These are phyloP conservation scores for Achaetomiella virescens DNA, from an alignment of 495 filamentous ascomycete genomes.

Conservation along the genomic window DNA sequence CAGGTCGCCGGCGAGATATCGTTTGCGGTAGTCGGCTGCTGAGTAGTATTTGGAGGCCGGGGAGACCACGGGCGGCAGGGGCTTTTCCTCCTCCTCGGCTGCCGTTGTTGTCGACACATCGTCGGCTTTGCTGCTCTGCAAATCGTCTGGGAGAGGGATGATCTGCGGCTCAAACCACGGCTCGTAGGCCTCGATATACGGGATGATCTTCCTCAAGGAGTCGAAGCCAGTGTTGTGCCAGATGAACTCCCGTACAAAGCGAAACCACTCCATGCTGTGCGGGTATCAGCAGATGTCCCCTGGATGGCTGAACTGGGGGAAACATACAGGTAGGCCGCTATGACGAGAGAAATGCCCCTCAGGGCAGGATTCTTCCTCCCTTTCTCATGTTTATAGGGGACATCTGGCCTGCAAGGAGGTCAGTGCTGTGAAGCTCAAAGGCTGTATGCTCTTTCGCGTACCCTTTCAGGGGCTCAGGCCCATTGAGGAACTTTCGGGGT, in stretches of 20 bases:
- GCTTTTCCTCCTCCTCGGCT: constrained; percentile 8
- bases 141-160: constrained; percentile 43
- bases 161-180: constrained; percentile 75
- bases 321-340: constrained; percentile 24
- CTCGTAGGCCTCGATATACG: constrained; percentile 53
- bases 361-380: constrained; percentile 23
- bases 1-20: constrained; percentile 57
- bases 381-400: constrained; percentile 25
- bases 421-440: neutral
- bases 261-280: constrained; percentile 30
- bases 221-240: constrained; percentile 72
- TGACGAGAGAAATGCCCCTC: constrained; percentile 21
- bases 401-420: constrained; percentile 21
- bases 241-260: constrained; percentile 23
- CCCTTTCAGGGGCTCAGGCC: constrained; percentile 15
- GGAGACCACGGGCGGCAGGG: constrained; percentile 12
- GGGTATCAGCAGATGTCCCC: constrained; percentile 1
- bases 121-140: neutral
- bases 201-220: constrained; percentile 47
- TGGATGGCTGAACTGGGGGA: neutral
- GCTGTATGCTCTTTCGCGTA: neutral
- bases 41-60: constrained; percentile 50
- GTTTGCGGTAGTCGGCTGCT: constrained; percentile 59
- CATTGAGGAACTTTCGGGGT: constrained; percentile 12
- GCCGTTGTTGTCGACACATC: neutral